A percentile compares a stretch with the other conserved stretches of the same genome.
phyloP scores from a whole-genome alignment of 1,139 yeast genomes.

The Blastobotrys malaysiensis region DNA sequence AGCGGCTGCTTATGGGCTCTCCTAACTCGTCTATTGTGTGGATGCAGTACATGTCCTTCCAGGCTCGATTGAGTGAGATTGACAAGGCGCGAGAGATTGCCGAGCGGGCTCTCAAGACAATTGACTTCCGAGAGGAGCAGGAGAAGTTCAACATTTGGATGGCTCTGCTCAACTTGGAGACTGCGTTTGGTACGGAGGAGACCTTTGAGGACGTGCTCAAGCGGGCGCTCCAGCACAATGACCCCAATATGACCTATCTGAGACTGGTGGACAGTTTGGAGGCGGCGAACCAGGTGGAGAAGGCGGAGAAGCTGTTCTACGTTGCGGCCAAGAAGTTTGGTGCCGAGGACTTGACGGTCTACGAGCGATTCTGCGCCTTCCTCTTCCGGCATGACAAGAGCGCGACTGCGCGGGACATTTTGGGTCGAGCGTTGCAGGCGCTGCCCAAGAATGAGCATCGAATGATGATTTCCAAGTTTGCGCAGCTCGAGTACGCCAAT shows the following conservation, averaged over 20 bases:
- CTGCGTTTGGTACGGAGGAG: constrained; percentile 84
- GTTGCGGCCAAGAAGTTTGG: constrained; percentile 79
- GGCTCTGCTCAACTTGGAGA: constrained; percentile 89
- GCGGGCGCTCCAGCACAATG: constrained; percentile 88
- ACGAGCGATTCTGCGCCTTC: constrained; percentile 70
- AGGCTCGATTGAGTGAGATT: constrained; percentile 84
- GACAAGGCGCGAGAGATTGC: constrained; percentile 94
- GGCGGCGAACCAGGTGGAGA: constrained; percentile 54
- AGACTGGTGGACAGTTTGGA: constrained; percentile 71
- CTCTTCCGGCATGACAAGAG: constrained; percentile 48
- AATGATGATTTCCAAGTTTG: constrained; percentile 80
- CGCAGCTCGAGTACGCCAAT: constrained; percentile 75
- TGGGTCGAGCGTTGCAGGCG: constrained; percentile 66
- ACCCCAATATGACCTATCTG: constrained; percentile 71
- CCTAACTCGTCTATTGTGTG: constrained; percentile 92
- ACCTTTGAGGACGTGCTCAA: constrained; percentile 73
- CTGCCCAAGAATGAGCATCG: constrained; percentile 74
- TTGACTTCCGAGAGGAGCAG: constrained; percentile 84
- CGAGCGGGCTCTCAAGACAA: constrained; percentile 85
- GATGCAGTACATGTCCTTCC: constrained; percentile 99
- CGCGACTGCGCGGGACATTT: constrained; percentile 61
- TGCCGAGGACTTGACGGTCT: constrained; percentile 38
- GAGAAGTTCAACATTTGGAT: constrained; percentile 96
- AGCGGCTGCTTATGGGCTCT: constrained; percentile 80
- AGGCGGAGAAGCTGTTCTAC: constrained; percentile 66